A percentile compares a stretch with the other conserved stretches of the same genome.
These are phyloP conservation scores for Aspergillus japonicus DNA, from an alignment of 2,329 filamentous ascomycete species.

Conservation along the genomic window DNA sequence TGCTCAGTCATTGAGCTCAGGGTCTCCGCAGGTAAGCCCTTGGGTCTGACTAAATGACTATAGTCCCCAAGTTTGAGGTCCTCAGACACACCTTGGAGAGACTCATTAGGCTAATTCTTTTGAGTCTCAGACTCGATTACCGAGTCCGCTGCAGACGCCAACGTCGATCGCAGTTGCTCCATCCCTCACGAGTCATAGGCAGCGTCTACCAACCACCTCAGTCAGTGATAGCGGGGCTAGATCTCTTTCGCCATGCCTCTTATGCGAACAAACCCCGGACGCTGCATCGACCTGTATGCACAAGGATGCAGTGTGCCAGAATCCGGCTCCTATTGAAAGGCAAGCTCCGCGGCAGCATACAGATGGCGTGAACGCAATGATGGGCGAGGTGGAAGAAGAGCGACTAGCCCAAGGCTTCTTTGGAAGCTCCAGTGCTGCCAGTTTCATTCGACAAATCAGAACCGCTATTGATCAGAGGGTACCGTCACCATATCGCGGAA, in stretches of 20 bases:
- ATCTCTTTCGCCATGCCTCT: background rate
- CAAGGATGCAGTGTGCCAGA: background rate
- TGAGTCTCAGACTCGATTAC: background rate
- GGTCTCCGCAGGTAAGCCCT: constrained; percentile 13
- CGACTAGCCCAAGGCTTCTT: constrained; percentile 46
- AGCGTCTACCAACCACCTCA: background rate
- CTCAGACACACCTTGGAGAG: background rate
- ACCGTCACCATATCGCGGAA: constrained; percentile 20
- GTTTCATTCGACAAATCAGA: constrained; percentile 50
- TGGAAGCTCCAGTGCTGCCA: constrained; percentile 49
- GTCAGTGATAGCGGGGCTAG: background rate
- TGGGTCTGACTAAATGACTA: background rate
- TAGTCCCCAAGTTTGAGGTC: too few species aligned
- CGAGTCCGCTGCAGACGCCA: background rate
- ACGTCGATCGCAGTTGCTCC: background rate
- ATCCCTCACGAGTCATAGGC: background rate
- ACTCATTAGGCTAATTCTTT: background rate
- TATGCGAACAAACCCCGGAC: background rate
- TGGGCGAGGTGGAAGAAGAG: constrained; percentile 46
- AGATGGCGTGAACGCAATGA: constrained; percentile 48
- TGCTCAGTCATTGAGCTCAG: constrained; percentile 4
- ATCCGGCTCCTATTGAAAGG: background rate
- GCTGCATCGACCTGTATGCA: background rate
- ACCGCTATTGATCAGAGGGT: constrained; percentile 41
- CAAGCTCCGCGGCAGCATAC: background rate